These are phyloP conservation scores for Myriosclerotinia curreyana DNA, from an alignment of 2,329 filamentous ascomycete species.

Conservation along the genomic window DNA sequence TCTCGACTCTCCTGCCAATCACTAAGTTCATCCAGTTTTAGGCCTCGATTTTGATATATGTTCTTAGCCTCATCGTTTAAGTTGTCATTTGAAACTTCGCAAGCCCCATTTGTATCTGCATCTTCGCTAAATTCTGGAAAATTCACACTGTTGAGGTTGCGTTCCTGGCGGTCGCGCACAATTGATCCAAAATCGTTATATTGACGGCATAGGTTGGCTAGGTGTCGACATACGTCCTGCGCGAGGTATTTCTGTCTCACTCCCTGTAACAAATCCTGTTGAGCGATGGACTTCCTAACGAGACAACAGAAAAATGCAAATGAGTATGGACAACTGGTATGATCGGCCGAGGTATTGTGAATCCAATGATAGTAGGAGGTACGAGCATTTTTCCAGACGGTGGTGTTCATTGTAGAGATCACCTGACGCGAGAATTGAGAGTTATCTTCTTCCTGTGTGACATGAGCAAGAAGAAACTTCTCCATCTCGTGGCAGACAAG, in stretches of 20 bases:
- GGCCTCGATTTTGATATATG: too few species aligned
- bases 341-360: slow-evolving; percentile 8
- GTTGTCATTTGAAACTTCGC: too few species aligned
- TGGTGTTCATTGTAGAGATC: not conserved
- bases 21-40: too few species aligned
- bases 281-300: not conserved
- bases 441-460: slow-evolving; percentile 1
- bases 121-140: slow-evolving; percentile 29
- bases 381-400: not conserved
- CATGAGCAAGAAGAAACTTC: slow-evolving; percentile 6
- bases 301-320: slow-evolving; percentile 16
- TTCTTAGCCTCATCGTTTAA: too few species aligned
- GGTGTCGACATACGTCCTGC: slow-evolving; percentile 26
- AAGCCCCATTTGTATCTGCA: too few species aligned
- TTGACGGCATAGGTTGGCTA: slow-evolving; percentile 37
- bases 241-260: slow-evolving; percentile 19
- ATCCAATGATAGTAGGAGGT: slow-evolving; percentile 14
- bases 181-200: slow-evolving; percentile 42
- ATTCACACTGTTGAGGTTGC: slow-evolving; percentile 40
- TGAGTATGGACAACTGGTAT: slow-evolving; percentile 23
- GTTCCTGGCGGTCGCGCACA: slow-evolving; percentile 36
- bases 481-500: not conserved
- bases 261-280: not conserved
- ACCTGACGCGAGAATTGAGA: not conserved
- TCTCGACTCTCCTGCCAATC: too few species aligned